Percentiles rank a stretch among this genome's conserved stretches.
phyloP scores from a whole-genome alignment of 768 basidiomycete genomes.

The Termitomyces sp. region DNA sequence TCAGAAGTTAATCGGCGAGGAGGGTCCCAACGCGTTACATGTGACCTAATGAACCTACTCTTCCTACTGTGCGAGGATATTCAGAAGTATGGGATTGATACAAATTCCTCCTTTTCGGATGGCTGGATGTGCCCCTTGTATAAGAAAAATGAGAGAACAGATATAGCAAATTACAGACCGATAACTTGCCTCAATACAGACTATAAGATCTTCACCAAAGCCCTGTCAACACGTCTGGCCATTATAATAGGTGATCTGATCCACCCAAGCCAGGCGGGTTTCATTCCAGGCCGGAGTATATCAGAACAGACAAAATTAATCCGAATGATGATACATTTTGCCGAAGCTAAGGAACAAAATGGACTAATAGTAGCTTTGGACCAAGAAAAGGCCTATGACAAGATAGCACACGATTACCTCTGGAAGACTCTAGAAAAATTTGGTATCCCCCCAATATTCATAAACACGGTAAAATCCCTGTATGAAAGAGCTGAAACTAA shows the following conservation, averaged over 20 bases:
- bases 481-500: neutral
- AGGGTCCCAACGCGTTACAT: no score
- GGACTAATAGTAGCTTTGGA: neutral
- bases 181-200: slow-evolving; percentile 31
- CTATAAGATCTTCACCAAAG: slow-evolving; percentile 15
- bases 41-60: no score
- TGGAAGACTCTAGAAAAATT: neutral
- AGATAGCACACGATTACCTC: neutral
- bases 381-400: neutral
- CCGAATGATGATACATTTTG: neutral
- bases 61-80: no score
- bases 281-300: neutral
- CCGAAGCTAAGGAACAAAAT: neutral
- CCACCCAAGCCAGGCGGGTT: neutral
- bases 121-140: no score
- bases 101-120: no score
- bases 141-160: neutral
- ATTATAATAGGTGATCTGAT: neutral
- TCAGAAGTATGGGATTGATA: no score
- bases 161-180: slow-evolving; percentile 30
- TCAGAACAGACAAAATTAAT: neutral
- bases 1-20: no score
- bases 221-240: neutral
- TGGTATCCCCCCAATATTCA: neutral
- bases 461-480: neutral